phyloP scores from a whole-genome alignment of 306 rosid genomes.

The Calophaca sinica region DNA sequence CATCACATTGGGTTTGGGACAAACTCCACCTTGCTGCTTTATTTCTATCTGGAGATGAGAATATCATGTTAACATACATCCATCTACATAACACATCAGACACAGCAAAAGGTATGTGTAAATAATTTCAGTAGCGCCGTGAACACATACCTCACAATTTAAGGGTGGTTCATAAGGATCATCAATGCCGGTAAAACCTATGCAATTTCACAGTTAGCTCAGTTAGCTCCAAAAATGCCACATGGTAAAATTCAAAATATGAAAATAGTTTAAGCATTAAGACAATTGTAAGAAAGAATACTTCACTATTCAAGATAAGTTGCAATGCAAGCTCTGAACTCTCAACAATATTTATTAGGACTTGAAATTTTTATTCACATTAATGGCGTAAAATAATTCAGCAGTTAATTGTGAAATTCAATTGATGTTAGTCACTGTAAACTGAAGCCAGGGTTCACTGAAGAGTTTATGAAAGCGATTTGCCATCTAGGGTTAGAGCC shows the following conservation, averaged over 20 bases:
- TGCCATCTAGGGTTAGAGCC: neutral
- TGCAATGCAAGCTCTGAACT: slow-evolving; percentile 17
- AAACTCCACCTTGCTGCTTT: slow-evolving; percentile 59
- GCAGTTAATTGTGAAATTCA: slow-evolving; percentile 15
- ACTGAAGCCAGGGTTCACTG: neutral
- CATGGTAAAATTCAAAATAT: slow-evolving; percentile 1
- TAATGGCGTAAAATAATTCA: slow-evolving; percentile 11
- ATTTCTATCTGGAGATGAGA: slow-evolving; percentile 62
- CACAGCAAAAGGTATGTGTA: slow-evolving; percentile 3
- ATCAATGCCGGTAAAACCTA: slow-evolving; percentile 90
- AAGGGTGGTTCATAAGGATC: slow-evolving; percentile 88
- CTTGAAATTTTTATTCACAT: slow-evolving; percentile 1
- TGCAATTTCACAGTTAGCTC: slow-evolving; percentile 28
- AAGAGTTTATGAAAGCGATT: neutral
- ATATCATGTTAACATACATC: slow-evolving; percentile 35
- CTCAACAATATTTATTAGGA: slow-evolving; percentile 5
- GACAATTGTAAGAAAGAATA: neutral
- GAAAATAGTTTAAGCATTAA: neutral
- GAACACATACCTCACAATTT: slow-evolving; percentile 73
- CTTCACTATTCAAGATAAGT: slow-evolving; percentile 11
- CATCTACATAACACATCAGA: neutral
- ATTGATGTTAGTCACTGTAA: neutral
- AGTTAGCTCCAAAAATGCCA: slow-evolving; percentile 7
- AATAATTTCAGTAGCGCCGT: slow-evolving; percentile 16
- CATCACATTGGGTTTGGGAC: slow-evolving; percentile 67